These are phyloP conservation scores for Neonothopanus nambi DNA, from an alignment of 1,284 basidiomycete species.

Conservation along the genomic window DNA sequence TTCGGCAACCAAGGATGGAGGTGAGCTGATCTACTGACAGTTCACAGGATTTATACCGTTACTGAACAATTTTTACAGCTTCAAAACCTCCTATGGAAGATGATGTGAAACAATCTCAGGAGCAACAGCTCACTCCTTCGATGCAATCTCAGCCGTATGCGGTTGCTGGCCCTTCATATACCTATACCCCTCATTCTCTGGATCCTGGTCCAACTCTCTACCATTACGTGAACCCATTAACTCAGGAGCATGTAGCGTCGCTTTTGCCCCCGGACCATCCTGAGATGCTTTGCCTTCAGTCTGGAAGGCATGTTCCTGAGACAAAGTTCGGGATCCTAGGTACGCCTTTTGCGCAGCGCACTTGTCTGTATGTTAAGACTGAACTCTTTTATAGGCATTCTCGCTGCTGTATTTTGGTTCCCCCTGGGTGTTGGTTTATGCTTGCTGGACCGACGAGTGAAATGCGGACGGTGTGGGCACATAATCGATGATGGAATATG, in stretches of 20 bases:
- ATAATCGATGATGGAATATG: conserved; percentile 33
- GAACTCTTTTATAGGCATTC: conserved; percentile 47
- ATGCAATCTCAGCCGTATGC: conserved; percentile 9
- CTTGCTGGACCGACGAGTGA: conserved; percentile 66
- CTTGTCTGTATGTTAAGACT: background rate
- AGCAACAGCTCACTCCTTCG: background rate
- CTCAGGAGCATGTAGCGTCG: conserved; percentile 32
- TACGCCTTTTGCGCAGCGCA: conserved; percentile 29
- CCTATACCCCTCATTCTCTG: background rate
- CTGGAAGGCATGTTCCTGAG: conserved; percentile 62
- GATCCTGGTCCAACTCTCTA: conserved; percentile 22
- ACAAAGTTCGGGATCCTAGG: conserved; percentile 69
- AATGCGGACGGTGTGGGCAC: conserved; percentile 57
- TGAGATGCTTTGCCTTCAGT: conserved; percentile 77
- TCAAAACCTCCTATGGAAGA: background rate
- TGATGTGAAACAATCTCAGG: conserved; percentile 22
- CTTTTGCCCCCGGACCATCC: conserved; percentile 73
- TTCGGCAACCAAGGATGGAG: conserved; percentile 26
- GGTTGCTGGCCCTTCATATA: conserved; percentile 22
- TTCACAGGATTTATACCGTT: background rate
- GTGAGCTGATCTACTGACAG: conserved; percentile 16
- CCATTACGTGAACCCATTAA: conserved; percentile 24
- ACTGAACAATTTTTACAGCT: background rate
- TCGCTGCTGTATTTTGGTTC: conserved; percentile 82
- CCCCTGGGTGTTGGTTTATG: conserved; percentile 75